Conservation (phyloP, 2,329 filamentous ascomycete species). For the Stromatinia cepivora region DNA sequence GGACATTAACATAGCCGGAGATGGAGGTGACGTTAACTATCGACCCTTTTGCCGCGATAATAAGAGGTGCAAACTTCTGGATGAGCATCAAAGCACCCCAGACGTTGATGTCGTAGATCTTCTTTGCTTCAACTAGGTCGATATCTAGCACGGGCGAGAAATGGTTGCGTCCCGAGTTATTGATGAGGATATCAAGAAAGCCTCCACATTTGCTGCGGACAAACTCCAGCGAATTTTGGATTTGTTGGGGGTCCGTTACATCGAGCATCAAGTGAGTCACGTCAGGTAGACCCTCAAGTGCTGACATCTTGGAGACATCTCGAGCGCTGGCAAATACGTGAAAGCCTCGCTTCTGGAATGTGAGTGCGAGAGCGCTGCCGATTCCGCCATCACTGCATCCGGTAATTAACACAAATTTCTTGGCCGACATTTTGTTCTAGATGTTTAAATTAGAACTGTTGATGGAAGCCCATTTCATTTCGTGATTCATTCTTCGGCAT, state of each 20-base stretch:
- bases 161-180: slow-evolving; percentile 46
- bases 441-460: too few species aligned
- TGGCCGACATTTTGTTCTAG: neutral
- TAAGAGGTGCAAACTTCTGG: slow-evolving; percentile 35
- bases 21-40: slow-evolving; percentile 34
- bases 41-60: slow-evolving; percentile 35
- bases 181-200: slow-evolving; percentile 46
- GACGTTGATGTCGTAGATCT: slow-evolving; percentile 39
- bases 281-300: slow-evolving; percentile 26
- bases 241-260: slow-evolving; percentile 41
- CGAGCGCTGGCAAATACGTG: slow-evolving; percentile 45
- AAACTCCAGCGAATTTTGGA: slow-evolving; percentile 38
- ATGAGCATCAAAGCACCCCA: slow-evolving; percentile 37
- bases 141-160: slow-evolving; percentile 36
- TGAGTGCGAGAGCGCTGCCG: slow-evolving; percentile 43
- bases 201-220: slow-evolving; percentile 42
- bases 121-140: slow-evolving; percentile 32
- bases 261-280: slow-evolving; percentile 45
- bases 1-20: slow-evolving; percentile 35
- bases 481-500: too few species aligned
- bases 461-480: too few species aligned
- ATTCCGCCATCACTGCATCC: slow-evolving; percentile 45
- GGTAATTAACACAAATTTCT: slow-evolving; percentile 40
- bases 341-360: slow-evolving; percentile 41
- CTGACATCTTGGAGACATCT: slow-evolving; percentile 39